A percentile compares a stretch with the other conserved stretches of the same genome.
Evolutionary conservation across 495 filamentous ascomycete species (phyloP).

Genomic region (Penicillium turbatum): DNA sequence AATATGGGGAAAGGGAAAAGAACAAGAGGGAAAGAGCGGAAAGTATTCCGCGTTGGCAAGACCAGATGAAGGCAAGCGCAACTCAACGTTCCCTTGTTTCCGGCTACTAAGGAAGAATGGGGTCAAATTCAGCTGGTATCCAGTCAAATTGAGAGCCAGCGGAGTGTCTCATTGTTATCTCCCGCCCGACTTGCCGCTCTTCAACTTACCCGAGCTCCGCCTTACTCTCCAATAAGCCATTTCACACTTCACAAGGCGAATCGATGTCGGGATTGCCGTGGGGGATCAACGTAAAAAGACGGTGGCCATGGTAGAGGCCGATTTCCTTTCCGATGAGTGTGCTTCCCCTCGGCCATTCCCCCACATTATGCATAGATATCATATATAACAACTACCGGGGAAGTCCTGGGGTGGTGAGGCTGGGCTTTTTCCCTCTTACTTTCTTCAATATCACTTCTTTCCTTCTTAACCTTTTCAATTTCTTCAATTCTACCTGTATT

Average conservation of each 20-base stretch:
- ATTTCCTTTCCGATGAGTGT: neutral
- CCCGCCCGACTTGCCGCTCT: conserved; percentile 2
- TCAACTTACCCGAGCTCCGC: conserved; percentile 8
- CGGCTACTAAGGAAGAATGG: neutral
- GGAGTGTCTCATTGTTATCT: neutral
- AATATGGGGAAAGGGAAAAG: neutral
- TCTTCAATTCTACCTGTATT: neutral
- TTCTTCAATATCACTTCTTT: too few relatives aligned
- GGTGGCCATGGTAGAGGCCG: neutral
- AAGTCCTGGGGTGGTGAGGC: neutral
- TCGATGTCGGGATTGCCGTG: neutral
- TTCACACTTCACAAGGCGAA: neutral
- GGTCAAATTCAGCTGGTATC: too few relatives aligned
- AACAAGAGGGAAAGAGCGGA: neutral
- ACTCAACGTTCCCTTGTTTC: neutral
- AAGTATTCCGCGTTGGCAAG: neutral
- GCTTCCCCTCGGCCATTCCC: neutral
- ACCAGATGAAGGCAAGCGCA: neutral
- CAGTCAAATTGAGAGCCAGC: too few relatives aligned
- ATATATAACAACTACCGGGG: neutral
- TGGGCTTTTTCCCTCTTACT: too few relatives aligned
- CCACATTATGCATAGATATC: neutral
- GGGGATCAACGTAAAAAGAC: neutral
- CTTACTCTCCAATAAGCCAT: neutral
- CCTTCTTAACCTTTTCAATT: neutral